phyloP scores from a whole-genome alignment of 108 stramenopile genomes.

The Craspedostauros australis region DNA sequence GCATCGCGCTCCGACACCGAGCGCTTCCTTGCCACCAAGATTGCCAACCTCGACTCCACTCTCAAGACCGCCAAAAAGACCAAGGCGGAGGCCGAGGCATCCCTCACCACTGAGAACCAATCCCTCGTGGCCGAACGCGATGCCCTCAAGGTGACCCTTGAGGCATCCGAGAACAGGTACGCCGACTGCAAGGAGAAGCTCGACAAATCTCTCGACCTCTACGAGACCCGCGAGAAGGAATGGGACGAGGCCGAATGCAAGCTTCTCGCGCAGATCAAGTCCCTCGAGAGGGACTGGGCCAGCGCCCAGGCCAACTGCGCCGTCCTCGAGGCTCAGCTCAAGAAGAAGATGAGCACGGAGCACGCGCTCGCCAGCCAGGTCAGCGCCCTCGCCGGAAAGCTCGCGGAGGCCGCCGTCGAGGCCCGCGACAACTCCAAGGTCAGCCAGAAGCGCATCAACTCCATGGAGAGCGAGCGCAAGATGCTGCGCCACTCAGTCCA shows the following conservation, averaged over 20 bases:
- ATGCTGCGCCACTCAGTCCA: constrained; percentile 36
- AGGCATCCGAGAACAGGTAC: constrained; percentile 1
- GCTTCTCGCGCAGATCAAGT: constrained; percentile 15
- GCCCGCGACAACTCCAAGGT: constrained; percentile 8
- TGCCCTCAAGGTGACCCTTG: constrained; percentile 3
- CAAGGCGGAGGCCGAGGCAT: constrained; percentile 3
- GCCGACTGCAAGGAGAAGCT: constrained; percentile 5
- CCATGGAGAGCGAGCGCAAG: constrained; percentile 47
- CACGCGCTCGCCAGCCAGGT: constrained; percentile 59
- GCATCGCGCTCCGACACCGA: constrained; percentile 57
- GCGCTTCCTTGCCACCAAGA: constrained; percentile 67
- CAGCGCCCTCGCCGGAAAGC: constrained; percentile 38
- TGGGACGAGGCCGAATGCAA: constrained; percentile 19
- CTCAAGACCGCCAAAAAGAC: constrained; percentile 23
- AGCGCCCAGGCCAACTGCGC: constrained; percentile 42
- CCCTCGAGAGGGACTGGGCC: constrained; percentile 40
- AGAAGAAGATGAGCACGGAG: constrained; percentile 68
- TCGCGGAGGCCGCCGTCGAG: constrained; percentile 41
- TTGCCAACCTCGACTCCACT: constrained; percentile 54
- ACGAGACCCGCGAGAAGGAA: constrained; percentile 33
- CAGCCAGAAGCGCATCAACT: constrained; percentile 31
- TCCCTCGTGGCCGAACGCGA: constrained; percentile 10
- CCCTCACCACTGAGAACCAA: constrained; percentile 4
- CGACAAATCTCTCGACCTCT: constrained; percentile 5
- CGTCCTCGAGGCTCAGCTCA: constrained; percentile 59